Evolutionary conservation across 768 basidiomycete species (phyloP), one percentile per base, ranked within the genome.

Genomic region (Crassisporium funariophilum): DNA sequence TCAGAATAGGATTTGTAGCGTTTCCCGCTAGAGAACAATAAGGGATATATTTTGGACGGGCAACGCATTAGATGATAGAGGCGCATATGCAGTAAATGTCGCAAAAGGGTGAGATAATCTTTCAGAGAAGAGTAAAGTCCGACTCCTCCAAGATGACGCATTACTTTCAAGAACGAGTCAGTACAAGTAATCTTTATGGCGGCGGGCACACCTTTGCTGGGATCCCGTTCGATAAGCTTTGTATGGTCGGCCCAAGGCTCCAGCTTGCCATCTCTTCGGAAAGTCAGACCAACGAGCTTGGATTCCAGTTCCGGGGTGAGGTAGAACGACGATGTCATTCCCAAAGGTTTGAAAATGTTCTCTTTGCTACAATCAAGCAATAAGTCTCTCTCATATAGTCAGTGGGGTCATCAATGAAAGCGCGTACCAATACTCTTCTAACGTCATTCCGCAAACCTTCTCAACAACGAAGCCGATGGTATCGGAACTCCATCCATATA

Each of bases 401-500:
- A 25, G 19, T 23, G 23, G 6, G 13, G 22, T 35, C 8, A 19
- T 10, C 12, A 9, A 21, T 11, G 2, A 12, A 5, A 16, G 9
- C 16, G 54, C 65, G 5, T 42, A 66, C 68, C 63, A 59, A 40
- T 65, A 67, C 23, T 53, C 46, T 13, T 61, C 62, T 34, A 69
- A 41, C 1, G 59, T 57, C 36, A 60, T 41, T 9, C 65, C 65
- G 22, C 58, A 50, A 2, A 62, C 36, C 39, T 60, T 61, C 45
- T 68, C 64, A 15, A 69, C 50, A 16, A 67, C 49, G 21, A 67
- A 65, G 12, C 66, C 66, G 10, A 65, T 51, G 9, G 56, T 55
- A 48, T 68, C 66, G 25, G 59, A 55, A 29, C 60, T 64, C 47
- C 40, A 62, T 5, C 68, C 66, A 47, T 69, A 69, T 4, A 49